phyloP scores from a whole-genome alignment of 1,284 basidiomycete species.

The Apiotrichum akiyoshidainum region DNA sequence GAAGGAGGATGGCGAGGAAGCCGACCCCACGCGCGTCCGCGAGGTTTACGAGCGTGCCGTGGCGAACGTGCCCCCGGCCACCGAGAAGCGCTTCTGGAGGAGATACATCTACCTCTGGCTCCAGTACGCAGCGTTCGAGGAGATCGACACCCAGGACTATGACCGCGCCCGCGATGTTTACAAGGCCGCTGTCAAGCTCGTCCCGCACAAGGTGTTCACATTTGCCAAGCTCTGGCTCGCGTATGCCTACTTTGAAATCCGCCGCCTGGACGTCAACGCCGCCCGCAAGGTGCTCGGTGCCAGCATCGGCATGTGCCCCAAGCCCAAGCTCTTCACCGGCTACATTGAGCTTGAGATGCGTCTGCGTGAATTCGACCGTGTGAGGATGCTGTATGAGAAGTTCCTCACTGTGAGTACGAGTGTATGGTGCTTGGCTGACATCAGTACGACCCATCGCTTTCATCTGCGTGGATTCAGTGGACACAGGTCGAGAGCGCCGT shows the following conservation, averaged over 20 bases:
- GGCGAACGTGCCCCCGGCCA: conserved; percentile 84
- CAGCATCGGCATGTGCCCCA: conserved; percentile 92
- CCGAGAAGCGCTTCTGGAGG: conserved; percentile 68
- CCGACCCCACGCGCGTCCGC: conserved; percentile 63
- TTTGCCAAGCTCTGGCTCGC: conserved; percentile 93
- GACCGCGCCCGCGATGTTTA: conserved; percentile 84
- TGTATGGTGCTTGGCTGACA: conserved; percentile 49
- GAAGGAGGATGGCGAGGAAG: conserved; percentile 67
- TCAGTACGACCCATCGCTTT: conserved; percentile 70
- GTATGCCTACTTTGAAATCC: conserved; percentile 89
- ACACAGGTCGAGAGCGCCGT: conserved; percentile 91
- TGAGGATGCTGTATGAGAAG: conserved; percentile 87
- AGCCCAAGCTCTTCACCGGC: conserved; percentile 87
- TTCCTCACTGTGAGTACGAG: conserved; percentile 62
- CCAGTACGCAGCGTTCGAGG: conserved; percentile 95
- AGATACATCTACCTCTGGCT: conserved; percentile 89
- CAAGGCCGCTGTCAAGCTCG: conserved; percentile 79
- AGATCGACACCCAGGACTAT: conserved; percentile 89
- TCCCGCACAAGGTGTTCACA: conserved; percentile 94
- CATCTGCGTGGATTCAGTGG: conserved; percentile 93
- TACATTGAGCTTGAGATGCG: conserved; percentile 84
- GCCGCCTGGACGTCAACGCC: conserved; percentile 73
- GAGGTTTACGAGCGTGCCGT: conserved; percentile 96
- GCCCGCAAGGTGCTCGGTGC: conserved; percentile 88
- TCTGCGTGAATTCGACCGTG: conserved; percentile 83